Evolutionary conservation across 345 rosid species (phyloP), one percentile per base, ranked within the genome.

Genomic region (Ceriops zippeliana): DNA sequence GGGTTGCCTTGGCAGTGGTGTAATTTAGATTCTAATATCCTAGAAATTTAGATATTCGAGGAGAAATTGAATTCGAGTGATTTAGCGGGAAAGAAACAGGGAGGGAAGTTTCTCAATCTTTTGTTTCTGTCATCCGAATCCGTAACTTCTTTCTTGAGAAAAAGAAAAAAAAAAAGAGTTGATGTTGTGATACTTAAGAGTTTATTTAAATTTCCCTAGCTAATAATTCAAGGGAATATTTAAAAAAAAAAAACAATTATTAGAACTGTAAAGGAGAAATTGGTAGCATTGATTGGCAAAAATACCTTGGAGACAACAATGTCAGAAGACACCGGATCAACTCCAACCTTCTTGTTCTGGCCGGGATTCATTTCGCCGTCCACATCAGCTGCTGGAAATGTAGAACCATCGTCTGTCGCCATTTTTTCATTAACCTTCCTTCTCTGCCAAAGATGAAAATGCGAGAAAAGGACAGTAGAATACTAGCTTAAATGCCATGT

Each of bases 381-480:
- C 27, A 71, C 75, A 46, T 83, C 86, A 3, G 80, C 89, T 37
- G 80, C 84, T 7, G 89, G 89, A 79, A 85, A 78, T 61, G 73
- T 58, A 11, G 66, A 66, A 54, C 15, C 74, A 58, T 63, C 30
- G 56, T 71, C 73, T 6, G 75, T 59, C 76, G 74, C 84, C 87
- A 84, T 88, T 76, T 37, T 67, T 30, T 46, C 2, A 0, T 52
- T 52, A 6, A 3, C 30, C 17, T 58, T 34, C 21, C 52, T 26
- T 59, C 9, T 51, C 47, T 67, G 63, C 65, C 31, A 9, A 49
- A 28, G 64, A 69, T 56, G 34, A 22, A 13, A 32, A 52, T 5
- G 15, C 46, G 21, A 16, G 8, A 11, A 34, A 35, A 10, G 30
- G 59, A 56, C 19, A 9, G 6, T 42, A 11, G 4, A 8, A 73